Evolutionary conservation across 805 yeast species (phyloP).

Genomic region (Metschnikowia sp.): DNA sequence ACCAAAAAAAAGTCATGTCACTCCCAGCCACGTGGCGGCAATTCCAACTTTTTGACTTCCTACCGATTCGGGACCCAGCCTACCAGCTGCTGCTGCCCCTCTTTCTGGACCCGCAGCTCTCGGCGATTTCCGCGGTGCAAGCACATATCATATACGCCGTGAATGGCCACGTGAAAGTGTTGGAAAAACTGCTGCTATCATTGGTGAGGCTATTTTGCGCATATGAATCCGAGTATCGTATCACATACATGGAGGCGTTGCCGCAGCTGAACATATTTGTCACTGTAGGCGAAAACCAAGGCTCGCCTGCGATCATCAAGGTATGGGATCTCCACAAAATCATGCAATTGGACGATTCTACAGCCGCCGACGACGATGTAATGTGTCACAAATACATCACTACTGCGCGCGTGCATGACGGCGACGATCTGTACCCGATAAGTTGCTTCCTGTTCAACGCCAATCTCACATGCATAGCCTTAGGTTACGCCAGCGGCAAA

Average conservation of each 20-base stretch:
- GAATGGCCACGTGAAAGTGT: slow-evolving; percentile 51
- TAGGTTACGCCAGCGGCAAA: slow-evolving; percentile 83
- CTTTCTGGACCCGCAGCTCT: slow-evolving; percentile 74
- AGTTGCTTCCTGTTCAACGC: slow-evolving; percentile 56
- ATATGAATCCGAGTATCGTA: slow-evolving; percentile 53
- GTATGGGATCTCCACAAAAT: slow-evolving; percentile 69
- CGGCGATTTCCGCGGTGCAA: slow-evolving; percentile 59
- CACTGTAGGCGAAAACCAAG: slow-evolving; percentile 73
- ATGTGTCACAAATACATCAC: slow-evolving; percentile 50
- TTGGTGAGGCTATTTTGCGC: slow-evolving; percentile 54
- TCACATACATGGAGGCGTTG: slow-evolving; percentile 54
- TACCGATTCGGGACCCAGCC: slow-evolving; percentile 83
- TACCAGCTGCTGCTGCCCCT: slow-evolving; percentile 58
- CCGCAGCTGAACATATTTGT: slow-evolving; percentile 52
- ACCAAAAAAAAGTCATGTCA: slow-evolving; percentile 11
- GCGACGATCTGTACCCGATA: slow-evolving; percentile 74
- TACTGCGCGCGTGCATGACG: slow-evolving; percentile 61
- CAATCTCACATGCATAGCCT: slow-evolving; percentile 61
- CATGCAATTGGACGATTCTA: slow-evolving; percentile 23
- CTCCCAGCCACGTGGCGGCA: slow-evolving; percentile 58
- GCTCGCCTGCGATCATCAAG: slow-evolving; percentile 62
- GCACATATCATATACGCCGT: slow-evolving; percentile 60
- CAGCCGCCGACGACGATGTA: slow-evolving; percentile 7
- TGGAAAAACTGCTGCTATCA: slow-evolving; percentile 45
- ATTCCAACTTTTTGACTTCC: slow-evolving; percentile 78